Evolutionary conservation across 1,284 basidiomycete genomes (phyloP).

Genomic region (Tilletia caries): DNA sequence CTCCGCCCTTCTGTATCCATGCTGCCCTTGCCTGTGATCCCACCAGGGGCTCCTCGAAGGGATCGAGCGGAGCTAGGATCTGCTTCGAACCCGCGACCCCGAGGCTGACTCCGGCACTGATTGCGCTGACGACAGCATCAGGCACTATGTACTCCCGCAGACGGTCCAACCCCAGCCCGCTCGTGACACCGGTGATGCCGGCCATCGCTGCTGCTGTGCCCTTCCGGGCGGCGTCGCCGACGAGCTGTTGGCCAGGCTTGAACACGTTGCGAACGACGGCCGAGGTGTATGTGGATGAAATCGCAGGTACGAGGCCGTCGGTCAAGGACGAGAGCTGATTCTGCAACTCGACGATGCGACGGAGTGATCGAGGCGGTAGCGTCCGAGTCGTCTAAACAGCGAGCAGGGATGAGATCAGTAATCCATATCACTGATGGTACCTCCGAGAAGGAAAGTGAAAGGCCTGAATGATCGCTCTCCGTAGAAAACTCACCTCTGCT

Average conservation of each 20-base stretch:
- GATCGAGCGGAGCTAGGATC: slow-evolving; percentile 43
- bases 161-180: slow-evolving; percentile 34
- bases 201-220: slow-evolving; percentile 10
- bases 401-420: neutral
- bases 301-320: slow-evolving; percentile 19
- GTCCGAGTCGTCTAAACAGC: slow-evolving; percentile 30
- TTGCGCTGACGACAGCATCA: slow-evolving; percentile 47
- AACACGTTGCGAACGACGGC: slow-evolving; percentile 12
- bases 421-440: too few relatives aligned
- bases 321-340: slow-evolving; percentile 26
- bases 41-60: slow-evolving; percentile 33
- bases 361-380: slow-evolving; percentile 40
- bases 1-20: neutral
- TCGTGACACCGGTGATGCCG: slow-evolving; percentile 11
- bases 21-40: slow-evolving; percentile 11
- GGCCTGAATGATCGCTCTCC: too few relatives aligned
- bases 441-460: too few relatives aligned
- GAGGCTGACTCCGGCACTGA: slow-evolving; percentile 41
- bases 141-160: slow-evolving; percentile 46
- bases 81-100: slow-evolving; percentile 40
- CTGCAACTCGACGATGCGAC: slow-evolving; percentile 47
- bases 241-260: slow-evolving; percentile 12
- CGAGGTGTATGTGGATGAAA: slow-evolving; percentile 21
- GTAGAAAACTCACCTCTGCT: slow-evolving; percentile 32
- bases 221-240: slow-evolving; percentile 6